Percentiles rank a stretch among this genome's conserved stretches.
Evolutionary conservation across 208 protist species (phyloP).

Genomic region (Trypanosomatidae sp.): DNA sequence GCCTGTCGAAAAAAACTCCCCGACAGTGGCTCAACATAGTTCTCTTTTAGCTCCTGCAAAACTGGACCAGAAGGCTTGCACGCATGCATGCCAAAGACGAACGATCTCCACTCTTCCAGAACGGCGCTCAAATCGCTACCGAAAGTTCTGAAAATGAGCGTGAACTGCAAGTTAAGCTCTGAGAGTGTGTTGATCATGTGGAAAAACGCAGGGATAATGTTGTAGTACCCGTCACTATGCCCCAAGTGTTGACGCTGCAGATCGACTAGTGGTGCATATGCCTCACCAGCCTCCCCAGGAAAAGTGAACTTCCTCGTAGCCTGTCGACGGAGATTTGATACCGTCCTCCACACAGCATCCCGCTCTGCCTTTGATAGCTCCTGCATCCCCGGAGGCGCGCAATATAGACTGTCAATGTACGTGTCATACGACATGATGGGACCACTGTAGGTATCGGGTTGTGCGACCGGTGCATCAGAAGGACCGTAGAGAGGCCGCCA

Average conservation of each 20-base stretch:
- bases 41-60: slow-evolving; percentile 41
- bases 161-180: slow-evolving; percentile 78
- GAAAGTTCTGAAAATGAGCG: slow-evolving; percentile 89
- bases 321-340: slow-evolving; percentile 48
- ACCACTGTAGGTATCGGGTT: neutral
- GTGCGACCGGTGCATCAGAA: slow-evolving; percentile 17
- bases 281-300: slow-evolving; percentile 49
- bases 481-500: slow-evolving; percentile 59
- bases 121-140: slow-evolving; percentile 76
- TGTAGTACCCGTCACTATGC: slow-evolving; percentile 28
- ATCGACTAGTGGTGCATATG: slow-evolving; percentile 68
- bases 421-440: slow-evolving; percentile 60
- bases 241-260: slow-evolving; percentile 59
- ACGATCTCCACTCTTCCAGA: slow-evolving; percentile 76
- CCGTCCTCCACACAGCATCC: slow-evolving; percentile 56
- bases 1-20: slow-evolving; percentile 67
- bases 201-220: slow-evolving; percentile 90
- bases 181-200: slow-evolving; percentile 78
- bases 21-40: slow-evolving; percentile 47
- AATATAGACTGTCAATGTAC: slow-evolving; percentile 61
- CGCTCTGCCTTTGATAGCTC: slow-evolving; percentile 49
- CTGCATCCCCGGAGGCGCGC: slow-evolving; percentile 73
- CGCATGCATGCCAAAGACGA: slow-evolving; percentile 66
- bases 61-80: slow-evolving; percentile 61
- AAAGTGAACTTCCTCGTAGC: slow-evolving; percentile 66